Evolutionary conservation across 2,329 filamentous ascomycete species (phyloP).

Genomic region (Botrytis fabae): DNA sequence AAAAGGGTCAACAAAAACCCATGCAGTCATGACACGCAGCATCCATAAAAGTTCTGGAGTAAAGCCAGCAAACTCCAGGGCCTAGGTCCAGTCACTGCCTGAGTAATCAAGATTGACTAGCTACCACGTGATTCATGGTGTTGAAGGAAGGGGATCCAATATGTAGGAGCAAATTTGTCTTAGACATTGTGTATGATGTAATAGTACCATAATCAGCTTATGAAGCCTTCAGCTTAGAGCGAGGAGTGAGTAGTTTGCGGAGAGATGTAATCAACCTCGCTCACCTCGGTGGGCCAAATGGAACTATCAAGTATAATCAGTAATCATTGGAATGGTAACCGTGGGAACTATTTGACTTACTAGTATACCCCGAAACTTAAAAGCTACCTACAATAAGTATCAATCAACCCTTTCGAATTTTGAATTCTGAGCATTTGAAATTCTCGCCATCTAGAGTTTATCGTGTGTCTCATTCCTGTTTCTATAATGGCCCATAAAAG

Average conservation of each 20-base stretch:
- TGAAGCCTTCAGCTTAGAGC: not conserved
- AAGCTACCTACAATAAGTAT: not conserved
- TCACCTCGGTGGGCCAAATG: no score
- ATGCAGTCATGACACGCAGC: not conserved
- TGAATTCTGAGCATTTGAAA: not conserved
- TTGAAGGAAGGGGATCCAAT: not conserved
- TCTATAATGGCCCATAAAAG: not conserved
- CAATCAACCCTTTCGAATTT: not conserved
- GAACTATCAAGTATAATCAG: not conserved
- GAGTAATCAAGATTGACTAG: not conserved
- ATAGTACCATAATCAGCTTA: not conserved
- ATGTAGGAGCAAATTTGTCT: fast-evolving
- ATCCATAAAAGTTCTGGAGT: not conserved
- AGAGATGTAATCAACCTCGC: not conserved
- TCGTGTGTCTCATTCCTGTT: not conserved
- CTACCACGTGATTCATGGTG: not conserved
- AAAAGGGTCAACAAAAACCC: not conserved
- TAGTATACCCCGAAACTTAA: not conserved
- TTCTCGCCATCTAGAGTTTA: not conserved
- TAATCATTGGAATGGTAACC: not conserved
- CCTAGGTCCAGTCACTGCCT: not conserved
- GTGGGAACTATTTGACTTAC: not conserved
- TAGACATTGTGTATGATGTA: not conserved
- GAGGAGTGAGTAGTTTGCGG: not conserved
- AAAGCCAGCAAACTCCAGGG: not conserved